Conservation (phyloP, 805 yeast genomes). For the Saturnispora galanensis region DNA sequence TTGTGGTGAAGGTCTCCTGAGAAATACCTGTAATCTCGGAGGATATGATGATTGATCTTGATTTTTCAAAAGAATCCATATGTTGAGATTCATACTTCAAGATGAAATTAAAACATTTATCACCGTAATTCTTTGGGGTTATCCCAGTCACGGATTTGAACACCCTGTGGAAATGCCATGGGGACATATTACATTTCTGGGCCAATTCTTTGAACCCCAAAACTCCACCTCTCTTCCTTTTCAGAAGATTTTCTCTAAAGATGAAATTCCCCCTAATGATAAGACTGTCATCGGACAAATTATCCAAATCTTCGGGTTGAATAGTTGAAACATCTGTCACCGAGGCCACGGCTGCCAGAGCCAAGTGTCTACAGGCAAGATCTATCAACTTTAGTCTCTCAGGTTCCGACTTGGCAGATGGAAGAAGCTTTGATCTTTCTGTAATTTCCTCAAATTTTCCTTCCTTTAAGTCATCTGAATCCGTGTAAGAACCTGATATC, state of each 20-base stretch:
- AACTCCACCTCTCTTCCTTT: slow-evolving; percentile 60
- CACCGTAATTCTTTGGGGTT: slow-evolving; percentile 85
- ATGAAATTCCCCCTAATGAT: slow-evolving; percentile 6
- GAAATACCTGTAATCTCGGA: slow-evolving; percentile 23
- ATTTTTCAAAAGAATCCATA: slow-evolving; percentile 8
- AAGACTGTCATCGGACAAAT: slow-evolving; percentile 10
- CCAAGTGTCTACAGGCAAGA: slow-evolving; percentile 76
- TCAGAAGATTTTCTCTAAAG: slow-evolving; percentile 16
- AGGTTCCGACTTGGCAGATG: background rate
- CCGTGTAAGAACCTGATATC: background rate
- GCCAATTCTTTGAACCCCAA: slow-evolving; percentile 83
- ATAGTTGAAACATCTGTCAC: slow-evolving; percentile 8
- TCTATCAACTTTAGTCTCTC: slow-evolving; percentile 46
- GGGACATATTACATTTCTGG: slow-evolving; percentile 68
- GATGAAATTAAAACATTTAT: slow-evolving; percentile 60
- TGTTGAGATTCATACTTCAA: slow-evolving; percentile 23
- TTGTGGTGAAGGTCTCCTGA: background rate
- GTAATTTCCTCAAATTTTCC: background rate
- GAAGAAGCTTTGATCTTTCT: background rate
- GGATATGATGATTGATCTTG: slow-evolving; percentile 22
- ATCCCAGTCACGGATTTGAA: slow-evolving; percentile 79
- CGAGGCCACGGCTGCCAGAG: slow-evolving; percentile 51
- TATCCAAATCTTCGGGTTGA: slow-evolving; percentile 5
- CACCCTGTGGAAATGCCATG: slow-evolving; percentile 92
- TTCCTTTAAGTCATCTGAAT: slow-evolving; percentile 2